These are phyloP conservation scores for Coelastrella sp. DNA, from an alignment of 139 green algal species.

Conservation along the genomic window DNA sequence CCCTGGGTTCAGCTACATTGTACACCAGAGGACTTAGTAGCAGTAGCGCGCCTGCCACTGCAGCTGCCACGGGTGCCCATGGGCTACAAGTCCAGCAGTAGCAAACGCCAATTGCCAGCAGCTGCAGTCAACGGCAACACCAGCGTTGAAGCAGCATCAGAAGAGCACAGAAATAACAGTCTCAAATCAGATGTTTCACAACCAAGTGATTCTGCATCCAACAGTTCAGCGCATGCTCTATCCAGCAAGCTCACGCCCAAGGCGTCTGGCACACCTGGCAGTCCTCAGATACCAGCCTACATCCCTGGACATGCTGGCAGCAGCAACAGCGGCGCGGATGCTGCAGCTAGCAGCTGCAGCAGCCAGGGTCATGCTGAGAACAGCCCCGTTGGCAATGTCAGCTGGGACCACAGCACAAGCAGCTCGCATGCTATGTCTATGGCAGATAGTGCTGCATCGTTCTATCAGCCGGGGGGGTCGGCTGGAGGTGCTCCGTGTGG, in stretches of 20 bases:
- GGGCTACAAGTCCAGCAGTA: conserved; percentile 34
- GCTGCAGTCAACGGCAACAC: background rate
- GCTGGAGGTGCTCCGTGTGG: background rate
- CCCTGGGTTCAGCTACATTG: conserved; percentile 37
- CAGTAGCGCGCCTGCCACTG: conserved; percentile 10
- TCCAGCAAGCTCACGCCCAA: background rate
- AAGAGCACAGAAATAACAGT: no score
- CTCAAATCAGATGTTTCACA: no score
- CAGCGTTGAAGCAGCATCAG: conserved; percentile 1
- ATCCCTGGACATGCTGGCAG: background rate
- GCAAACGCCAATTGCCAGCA: background rate
- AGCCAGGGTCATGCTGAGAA: background rate
- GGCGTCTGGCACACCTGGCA: background rate
- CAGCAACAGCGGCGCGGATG: background rate
- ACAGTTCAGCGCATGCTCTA: background rate
- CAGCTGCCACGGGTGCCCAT: conserved; percentile 37
- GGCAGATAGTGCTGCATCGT: conserved; percentile 36
- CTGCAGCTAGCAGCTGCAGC: background rate
- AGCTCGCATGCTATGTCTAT: conserved; percentile 13
- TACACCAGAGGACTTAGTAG: conserved; percentile 7
- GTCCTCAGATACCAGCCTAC: conserved; percentile 5
- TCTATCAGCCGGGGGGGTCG: conserved; percentile 14
- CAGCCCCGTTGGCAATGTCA: background rate
- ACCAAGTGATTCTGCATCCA: background rate
- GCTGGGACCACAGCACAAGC: background rate